Percentiles rank a stretch among this genome's conserved stretches.
These are phyloP conservation scores for Monosporascus cannonballus DNA, from an alignment of 2,329 filamentous ascomycete genomes.

Conservation along the genomic window DNA sequence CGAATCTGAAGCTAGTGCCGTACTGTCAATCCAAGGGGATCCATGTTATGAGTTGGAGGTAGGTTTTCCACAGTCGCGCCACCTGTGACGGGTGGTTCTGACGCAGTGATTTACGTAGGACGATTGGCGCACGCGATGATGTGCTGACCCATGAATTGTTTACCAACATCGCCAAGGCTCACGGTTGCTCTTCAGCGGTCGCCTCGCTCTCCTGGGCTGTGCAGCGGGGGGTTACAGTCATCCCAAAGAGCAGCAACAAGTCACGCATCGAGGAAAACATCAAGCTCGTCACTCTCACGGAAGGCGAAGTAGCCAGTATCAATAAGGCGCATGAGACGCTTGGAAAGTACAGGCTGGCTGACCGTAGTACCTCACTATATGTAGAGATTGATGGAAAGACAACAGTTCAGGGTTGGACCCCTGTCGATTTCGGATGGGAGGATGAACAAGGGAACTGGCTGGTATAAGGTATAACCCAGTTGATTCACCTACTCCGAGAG, in stretches of 20 bases:
- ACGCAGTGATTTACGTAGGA: background rate
- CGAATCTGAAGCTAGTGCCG: constrained; percentile 23
- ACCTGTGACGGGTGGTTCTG: no score
- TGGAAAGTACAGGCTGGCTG: constrained; percentile 11
- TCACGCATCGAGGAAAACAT: constrained; percentile 19
- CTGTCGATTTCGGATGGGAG: constrained; percentile 22
- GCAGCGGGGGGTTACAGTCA: constrained; percentile 19
- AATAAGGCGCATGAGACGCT: constrained; percentile 20
- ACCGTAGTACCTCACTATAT: constrained; percentile 9
- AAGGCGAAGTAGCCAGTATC: constrained; percentile 20
- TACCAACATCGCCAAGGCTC: constrained; percentile 16
- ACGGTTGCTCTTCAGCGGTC: constrained; percentile 18
- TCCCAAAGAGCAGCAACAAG: constrained; percentile 17
- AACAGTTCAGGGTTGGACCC: constrained; percentile 17
- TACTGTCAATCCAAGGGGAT: constrained; percentile 27
- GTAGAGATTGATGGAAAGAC: constrained; percentile 16
- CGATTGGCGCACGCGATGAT: constrained; percentile 8
- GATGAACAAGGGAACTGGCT: constrained; percentile 23
- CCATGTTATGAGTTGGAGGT: constrained; percentile 24
- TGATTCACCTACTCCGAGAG: no score
- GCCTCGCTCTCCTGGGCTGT: constrained; percentile 22
- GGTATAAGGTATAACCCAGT: background rate
- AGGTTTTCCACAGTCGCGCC: background rate
- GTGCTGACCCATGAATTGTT: constrained; percentile 18
- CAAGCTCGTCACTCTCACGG: constrained; percentile 17